A percentile compares a stretch with the other conserved stretches of the same genome.
These are phyloP conservation scores for Tieghemiomyces parasiticus DNA, from an alignment of 192 early-diverging fungal species.

Conservation along the genomic window DNA sequence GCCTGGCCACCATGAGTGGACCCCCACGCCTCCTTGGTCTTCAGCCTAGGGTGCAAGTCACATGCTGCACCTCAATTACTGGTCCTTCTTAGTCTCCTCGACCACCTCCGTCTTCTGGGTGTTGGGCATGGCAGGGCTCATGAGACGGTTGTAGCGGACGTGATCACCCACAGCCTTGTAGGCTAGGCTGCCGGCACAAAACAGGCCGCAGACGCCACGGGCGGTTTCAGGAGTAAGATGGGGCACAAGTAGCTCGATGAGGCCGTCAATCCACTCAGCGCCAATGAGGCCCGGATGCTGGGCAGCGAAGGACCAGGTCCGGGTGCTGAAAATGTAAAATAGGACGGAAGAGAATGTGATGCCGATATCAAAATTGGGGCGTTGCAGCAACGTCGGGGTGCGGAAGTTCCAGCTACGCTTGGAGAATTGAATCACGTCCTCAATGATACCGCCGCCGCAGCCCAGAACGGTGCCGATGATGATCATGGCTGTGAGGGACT, in stretches of 20 bases:
- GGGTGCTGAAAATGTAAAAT: slow-evolving; percentile 29
- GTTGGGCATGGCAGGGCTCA: background rate
- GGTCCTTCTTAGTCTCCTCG: background rate
- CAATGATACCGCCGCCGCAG: slow-evolving; percentile 34
- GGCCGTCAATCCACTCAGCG: background rate
- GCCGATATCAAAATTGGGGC: slow-evolving; percentile 21
- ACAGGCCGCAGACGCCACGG: slow-evolving; percentile 4
- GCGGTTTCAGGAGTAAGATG: background rate
- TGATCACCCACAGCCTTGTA: slow-evolving; percentile 1
- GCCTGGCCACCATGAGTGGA: too few relatives aligned
- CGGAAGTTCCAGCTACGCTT: slow-evolving; percentile 22
- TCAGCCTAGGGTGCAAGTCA: too few relatives aligned
- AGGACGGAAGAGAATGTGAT: slow-evolving; percentile 25
- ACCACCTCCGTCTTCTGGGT: background rate
- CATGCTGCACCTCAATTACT: too few relatives aligned
- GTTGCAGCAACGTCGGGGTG: slow-evolving; percentile 22
- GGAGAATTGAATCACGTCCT: slow-evolving; percentile 31
- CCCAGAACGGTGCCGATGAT: slow-evolving; percentile 28
- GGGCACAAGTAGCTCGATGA: slow-evolving; percentile 10
- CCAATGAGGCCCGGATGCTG: slow-evolving; percentile 15
- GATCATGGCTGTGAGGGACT: slow-evolving; percentile 30
- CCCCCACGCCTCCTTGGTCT: too few relatives aligned
- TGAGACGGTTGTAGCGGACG: background rate
- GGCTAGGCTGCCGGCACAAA: background rate
- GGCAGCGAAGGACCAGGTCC: slow-evolving; percentile 25